These are phyloP conservation scores for Ophiostoma fasciatum DNA, from an alignment of 2,329 filamentous ascomycete genomes.

Conservation along the genomic window DNA sequence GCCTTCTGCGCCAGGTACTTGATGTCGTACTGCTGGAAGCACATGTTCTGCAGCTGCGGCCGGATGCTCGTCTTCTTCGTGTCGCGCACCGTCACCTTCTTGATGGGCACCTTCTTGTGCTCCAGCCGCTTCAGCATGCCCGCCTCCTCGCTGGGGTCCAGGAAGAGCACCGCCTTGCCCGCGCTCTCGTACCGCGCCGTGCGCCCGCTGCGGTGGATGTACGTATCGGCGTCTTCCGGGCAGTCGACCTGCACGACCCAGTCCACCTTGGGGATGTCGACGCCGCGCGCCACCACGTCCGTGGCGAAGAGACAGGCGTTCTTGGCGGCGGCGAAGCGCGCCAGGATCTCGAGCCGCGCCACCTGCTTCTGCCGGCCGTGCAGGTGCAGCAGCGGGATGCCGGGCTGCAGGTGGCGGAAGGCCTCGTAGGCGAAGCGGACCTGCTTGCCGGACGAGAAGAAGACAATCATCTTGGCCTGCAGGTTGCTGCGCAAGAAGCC, in stretches of 20 bases:
- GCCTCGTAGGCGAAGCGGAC: conserved; percentile 92
- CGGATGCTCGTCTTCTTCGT: conserved; percentile 82
- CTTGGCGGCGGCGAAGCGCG: conserved; percentile 66
- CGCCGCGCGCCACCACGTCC: conserved; percentile 82
- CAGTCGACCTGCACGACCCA: conserved; percentile 99
- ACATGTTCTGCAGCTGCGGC: conserved; percentile 81
- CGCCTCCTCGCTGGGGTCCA: conserved; percentile 81
- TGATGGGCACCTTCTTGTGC: conserved; percentile 78
- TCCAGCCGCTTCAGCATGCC: conserved; percentile 81
- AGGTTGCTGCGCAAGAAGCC: conserved; percentile 84
- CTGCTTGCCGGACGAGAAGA: conserved; percentile 89
- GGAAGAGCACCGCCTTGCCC: conserved; percentile 76
- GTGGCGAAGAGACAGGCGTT: conserved; percentile 86
- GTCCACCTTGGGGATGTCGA: conserved; percentile 93
- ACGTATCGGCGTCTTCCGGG: conserved; percentile 91
- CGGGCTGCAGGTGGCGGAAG: conserved; percentile 84
- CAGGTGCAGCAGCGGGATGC: conserved; percentile 82
- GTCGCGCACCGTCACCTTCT: conserved; percentile 70
- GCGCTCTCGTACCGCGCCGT: conserved; percentile 87
- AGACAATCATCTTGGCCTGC: conserved; percentile 90
- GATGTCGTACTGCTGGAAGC: conserved; percentile 83
- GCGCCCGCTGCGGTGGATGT: conserved; percentile 89
- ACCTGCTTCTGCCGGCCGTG: conserved; percentile 89
- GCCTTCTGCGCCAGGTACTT: conserved; percentile 96
- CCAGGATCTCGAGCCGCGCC: conserved; percentile 74